Evolutionary conservation across 495 filamentous ascomycete genomes (phyloP).

Genomic region (Penicillium fimorum): DNA sequence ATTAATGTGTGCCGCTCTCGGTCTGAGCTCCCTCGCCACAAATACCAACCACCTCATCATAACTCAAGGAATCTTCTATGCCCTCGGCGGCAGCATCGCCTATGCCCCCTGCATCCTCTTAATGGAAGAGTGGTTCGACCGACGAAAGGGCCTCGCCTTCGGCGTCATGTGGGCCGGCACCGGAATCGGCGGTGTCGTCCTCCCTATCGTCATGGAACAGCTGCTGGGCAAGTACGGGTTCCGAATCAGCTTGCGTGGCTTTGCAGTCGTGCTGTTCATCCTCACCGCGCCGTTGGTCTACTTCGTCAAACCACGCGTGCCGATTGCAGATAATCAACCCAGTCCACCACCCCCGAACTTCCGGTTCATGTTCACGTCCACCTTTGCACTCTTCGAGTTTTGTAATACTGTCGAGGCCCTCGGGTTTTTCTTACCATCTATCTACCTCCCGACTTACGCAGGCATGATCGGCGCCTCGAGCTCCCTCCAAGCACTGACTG

Average conservation of each 20-base stretch:
- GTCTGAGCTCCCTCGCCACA: slow-evolving; percentile 14
- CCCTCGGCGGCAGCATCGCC: slow-evolving; percentile 16
- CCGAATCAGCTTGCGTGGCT: slow-evolving; percentile 47
- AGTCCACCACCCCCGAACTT: slow-evolving; percentile 24
- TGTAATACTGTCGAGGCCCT: slow-evolving; percentile 54
- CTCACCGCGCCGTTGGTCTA: slow-evolving; percentile 50
- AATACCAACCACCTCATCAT: slow-evolving; percentile 19
- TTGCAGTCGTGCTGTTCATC: slow-evolving; percentile 43
- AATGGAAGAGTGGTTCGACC: slow-evolving; percentile 22
- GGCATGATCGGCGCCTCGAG: slow-evolving; percentile 34
- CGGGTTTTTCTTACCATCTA: slow-evolving; percentile 59
- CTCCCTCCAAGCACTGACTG: slow-evolving; percentile 32
- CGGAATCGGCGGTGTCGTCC: slow-evolving; percentile 35
- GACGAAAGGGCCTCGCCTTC: slow-evolving; percentile 14
- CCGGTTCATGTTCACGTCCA: slow-evolving; percentile 39
- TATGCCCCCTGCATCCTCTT: slow-evolving; percentile 15
- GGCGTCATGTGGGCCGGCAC: slow-evolving; percentile 35
- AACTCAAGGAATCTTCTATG: slow-evolving; percentile 18
- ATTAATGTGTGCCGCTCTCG: slow-evolving; percentile 15
- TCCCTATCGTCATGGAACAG: slow-evolving; percentile 50
- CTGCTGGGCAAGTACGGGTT: slow-evolving; percentile 52
- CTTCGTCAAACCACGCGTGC: slow-evolving; percentile 41
- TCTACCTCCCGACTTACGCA: slow-evolving; percentile 60
- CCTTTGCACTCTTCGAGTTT: slow-evolving; percentile 50
- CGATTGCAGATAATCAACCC: not conserved